A percentile compares a stretch with the other conserved stretches of the same genome.
phyloP scores from a whole-genome alignment of 805 yeast species.

The Ogataea glucozyma region DNA sequence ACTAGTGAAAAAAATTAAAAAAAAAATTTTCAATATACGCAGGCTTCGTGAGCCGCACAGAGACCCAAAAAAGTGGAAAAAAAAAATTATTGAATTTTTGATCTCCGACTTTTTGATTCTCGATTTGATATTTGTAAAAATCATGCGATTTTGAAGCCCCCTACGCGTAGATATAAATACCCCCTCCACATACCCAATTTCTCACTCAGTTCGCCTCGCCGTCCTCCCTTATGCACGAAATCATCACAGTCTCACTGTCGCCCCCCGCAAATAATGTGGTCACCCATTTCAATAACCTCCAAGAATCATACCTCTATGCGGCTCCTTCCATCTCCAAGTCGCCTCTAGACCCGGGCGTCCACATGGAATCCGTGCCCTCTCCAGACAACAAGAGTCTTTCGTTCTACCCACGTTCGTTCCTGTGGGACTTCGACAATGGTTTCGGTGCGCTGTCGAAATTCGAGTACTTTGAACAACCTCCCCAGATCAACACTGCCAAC shows the following conservation, averaged over 20 bases:
- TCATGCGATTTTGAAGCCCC: neutral
- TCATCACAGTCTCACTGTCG: constrained; percentile 71
- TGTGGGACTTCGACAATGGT: constrained; percentile 83
- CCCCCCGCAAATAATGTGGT: constrained; percentile 73
- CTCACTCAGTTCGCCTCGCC: neutral
- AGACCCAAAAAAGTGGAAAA: neutral
- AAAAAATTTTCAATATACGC: constrained; percentile 9
- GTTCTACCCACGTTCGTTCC: constrained; percentile 77
- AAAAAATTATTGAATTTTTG: neutral
- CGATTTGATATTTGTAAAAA: neutral
- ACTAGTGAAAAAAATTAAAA: constrained; percentile 6
- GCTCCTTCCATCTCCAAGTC: constrained; percentile 29
- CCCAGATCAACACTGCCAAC: constrained; percentile 18
- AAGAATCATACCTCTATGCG: constrained; percentile 67
- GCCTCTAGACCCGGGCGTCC: constrained; percentile 46
- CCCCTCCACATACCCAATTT: too few relatives aligned
- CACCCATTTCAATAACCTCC: constrained; percentile 80
- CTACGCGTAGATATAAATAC: neutral
- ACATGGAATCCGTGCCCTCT: constrained; percentile 45
- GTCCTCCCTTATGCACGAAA: constrained; percentile 61
- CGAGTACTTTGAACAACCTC: constrained; percentile 43
- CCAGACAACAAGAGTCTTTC: constrained; percentile 46
- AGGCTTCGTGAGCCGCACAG: constrained; percentile 11
- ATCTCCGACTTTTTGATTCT: too few relatives aligned
- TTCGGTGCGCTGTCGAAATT: constrained; percentile 64